These are phyloP conservation scores for Metschnikowia drakensbergensis DNA, from an alignment of 805 yeast genomes.

Conservation along the genomic window DNA sequence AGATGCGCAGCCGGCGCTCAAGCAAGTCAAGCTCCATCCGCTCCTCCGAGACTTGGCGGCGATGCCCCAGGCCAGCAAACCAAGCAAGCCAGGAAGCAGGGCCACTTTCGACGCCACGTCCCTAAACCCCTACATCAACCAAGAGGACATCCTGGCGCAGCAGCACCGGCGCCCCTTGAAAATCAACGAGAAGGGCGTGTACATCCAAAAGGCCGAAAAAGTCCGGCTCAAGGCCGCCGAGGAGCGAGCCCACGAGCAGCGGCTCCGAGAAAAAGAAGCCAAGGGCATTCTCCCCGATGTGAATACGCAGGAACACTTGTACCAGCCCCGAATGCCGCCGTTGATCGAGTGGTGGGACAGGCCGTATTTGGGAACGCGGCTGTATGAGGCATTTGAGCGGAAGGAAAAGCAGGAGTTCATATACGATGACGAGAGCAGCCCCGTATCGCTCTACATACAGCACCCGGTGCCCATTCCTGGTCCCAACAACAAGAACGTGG, in stretches of 20 bases:
- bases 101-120: conserved; percentile 31
- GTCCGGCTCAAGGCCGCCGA: conserved; percentile 35
- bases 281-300: conserved; percentile 51
- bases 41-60: conserved; percentile 28
- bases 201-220: conserved; percentile 50
- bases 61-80: conserved; percentile 24
- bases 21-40: conserved; percentile 30
- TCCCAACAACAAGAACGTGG: conserved; percentile 31
- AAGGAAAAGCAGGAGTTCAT: conserved; percentile 22
- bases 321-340: conserved; percentile 52
- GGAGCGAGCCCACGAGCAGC: conserved; percentile 19
- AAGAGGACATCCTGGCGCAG: conserved; percentile 11
- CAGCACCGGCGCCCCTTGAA: conserved; percentile 34
- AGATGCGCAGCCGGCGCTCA: neutral
- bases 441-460: conserved; percentile 68
- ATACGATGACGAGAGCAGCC: conserved; percentile 39
- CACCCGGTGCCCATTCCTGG: conserved; percentile 72
- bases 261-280: conserved; percentile 29
- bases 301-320: conserved; percentile 53
- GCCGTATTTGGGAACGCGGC: conserved; percentile 43
- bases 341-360: conserved; percentile 87
- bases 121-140: conserved; percentile 39
- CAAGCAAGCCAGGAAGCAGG: conserved; percentile 29
- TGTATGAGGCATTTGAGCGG: conserved; percentile 31
- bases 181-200: conserved; percentile 64